Base-by-base conservation (phyloP, 139 green algal genomes). In the Pseudopediastrum boryanum region DNA sequence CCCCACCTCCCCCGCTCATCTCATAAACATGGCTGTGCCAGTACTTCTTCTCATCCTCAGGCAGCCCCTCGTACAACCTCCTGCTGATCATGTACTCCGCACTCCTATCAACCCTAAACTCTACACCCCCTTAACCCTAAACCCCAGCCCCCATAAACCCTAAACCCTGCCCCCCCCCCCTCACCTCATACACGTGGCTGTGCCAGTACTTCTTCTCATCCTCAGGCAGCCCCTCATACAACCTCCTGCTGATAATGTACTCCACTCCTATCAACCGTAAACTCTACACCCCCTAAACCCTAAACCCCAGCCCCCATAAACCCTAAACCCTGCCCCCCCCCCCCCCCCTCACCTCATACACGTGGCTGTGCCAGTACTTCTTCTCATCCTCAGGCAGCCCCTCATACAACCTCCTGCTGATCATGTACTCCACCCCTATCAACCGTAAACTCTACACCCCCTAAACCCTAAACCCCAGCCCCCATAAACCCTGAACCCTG, bases 1-100 rank as follows among this genome's bases (percentile, higher is more conserved):
- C n/a, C n/a, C n/a, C n/a, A n/a, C n/a, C n/a, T n/a, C n/a, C n/a
- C n/a, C n/a, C n/a, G n/a, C 25, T 54, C 23, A 67, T 36, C 85
- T 94, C 91, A 66, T 92, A 94, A 56, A 84, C 77, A 75, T 96
- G 92, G 62, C 81, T 90, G 85, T 96, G 92, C 92, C 92, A 96
- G 54, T 84, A 89, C 38, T 85, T 84, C 84, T 90, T 92, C 77
- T 96, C 92, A 35, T 96, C 91, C n/a, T 79, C 71, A 0, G 92
- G 90, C 66, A 96, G 84, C 16, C 33, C 69, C 56, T 83, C 74
- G 78, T 89, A 95, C 35, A 95, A 75, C 10, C 81, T 51, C 19
- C 86, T 72, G 7, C 50, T 81, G 73, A 95, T 91, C 71, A 95
- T 92, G 90, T 95, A 95, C 77, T 95, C 89, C 19, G 94, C n/a